Conservation (phyloP, 352 stramenopile species). For the Pythium sukuiense region DNA sequence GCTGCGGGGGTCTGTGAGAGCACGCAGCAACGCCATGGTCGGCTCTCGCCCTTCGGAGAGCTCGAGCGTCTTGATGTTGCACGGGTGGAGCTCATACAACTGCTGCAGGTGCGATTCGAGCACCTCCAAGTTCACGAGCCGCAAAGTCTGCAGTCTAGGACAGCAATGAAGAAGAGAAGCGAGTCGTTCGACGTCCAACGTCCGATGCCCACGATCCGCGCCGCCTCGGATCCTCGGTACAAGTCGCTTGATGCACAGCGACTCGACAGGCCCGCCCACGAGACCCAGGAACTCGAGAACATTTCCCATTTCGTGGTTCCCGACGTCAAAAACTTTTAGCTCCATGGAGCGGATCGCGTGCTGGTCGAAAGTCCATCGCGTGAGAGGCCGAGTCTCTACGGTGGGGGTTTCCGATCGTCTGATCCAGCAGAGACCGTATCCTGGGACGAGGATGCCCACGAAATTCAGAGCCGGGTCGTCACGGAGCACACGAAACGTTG, state of each 20-base stretch:
- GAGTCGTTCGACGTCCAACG: neutral
- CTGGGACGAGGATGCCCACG: slow-evolving; percentile 7
- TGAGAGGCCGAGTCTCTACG: neutral
- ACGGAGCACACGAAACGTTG: neutral
- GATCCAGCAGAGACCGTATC: slow-evolving; percentile 9
- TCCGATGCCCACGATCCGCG: neutral
- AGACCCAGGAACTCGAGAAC: neutral
- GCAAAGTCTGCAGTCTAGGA: neutral
- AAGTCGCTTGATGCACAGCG: neutral
- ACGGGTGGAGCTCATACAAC: neutral
- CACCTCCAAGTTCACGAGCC: neutral
- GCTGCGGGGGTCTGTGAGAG: neutral
- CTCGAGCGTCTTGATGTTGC: neutral
- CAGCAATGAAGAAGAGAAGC: neutral
- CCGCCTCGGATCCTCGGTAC: neutral
- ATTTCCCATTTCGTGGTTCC: neutral
- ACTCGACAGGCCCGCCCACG: neutral
- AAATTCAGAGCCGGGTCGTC: slow-evolving; percentile 5
- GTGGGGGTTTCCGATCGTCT: neutral
- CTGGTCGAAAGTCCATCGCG: neutral
- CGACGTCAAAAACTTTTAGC: neutral
- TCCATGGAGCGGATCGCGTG: neutral
- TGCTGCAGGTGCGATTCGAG: neutral
- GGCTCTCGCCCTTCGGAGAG: neutral
- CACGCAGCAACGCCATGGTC: neutral